phyloP scores from a whole-genome alignment of 2,329 filamentous ascomycete species.

The Monilinia fructigena region DNA sequence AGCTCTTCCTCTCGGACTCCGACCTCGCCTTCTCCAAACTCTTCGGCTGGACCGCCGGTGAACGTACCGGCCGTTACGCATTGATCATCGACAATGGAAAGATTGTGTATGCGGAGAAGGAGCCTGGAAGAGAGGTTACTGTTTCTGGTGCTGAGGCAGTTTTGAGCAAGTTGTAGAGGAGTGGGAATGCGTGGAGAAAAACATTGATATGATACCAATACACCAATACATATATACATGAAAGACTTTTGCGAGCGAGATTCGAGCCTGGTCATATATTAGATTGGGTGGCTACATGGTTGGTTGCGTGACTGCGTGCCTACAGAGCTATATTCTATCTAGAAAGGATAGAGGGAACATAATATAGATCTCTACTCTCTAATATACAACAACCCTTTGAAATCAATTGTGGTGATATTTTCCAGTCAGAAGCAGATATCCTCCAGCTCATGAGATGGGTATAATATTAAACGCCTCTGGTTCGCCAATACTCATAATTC shows the following conservation, averaged over 20 bases:
- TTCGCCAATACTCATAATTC: too few relatives aligned
- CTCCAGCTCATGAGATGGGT: neutral
- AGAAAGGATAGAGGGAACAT: conserved; percentile 12
- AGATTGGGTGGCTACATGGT: neutral
- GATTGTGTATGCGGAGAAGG: conserved; percentile 65
- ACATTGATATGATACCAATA: conserved; percentile 8
- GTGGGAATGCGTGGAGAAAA: neutral
- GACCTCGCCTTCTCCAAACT: conserved; percentile 64
- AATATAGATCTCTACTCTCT: conserved; percentile 20
- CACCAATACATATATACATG: neutral
- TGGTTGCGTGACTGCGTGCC: neutral
- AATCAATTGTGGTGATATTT: neutral
- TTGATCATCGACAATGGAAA: conserved; percentile 68
- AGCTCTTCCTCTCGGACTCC: conserved; percentile 66
- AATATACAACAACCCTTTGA: too few relatives aligned
- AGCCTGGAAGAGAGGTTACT: conserved; percentile 44
- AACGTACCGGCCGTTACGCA: conserved; percentile 64
- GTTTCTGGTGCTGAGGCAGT: conserved; percentile 40
- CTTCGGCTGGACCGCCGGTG: conserved; percentile 61
- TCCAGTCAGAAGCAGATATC: too few relatives aligned
- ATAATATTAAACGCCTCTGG: neutral
- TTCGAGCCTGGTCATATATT: neutral
- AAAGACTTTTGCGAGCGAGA: conserved; percentile 5
- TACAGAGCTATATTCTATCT: neutral
- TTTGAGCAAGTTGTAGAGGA: conserved; percentile 35